Evolutionary conservation across 345 rosid genomes (phyloP).

Genomic region (Syzygium oleosum): DNA sequence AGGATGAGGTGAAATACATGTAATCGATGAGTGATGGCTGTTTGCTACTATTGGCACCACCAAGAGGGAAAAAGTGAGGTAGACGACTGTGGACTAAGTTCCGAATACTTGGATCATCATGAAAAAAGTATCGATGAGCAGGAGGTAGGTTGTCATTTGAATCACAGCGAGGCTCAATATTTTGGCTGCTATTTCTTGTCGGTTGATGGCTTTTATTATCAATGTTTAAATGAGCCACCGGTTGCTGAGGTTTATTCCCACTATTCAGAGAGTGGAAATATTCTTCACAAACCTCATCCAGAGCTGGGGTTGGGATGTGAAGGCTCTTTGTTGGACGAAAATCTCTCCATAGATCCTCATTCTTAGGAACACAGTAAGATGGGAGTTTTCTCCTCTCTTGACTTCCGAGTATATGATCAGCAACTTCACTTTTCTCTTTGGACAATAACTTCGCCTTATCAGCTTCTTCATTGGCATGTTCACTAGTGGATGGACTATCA

Average conservation of each 20-base stretch:
- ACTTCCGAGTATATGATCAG: not conserved
- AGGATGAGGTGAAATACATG: slow-evolving; percentile 29
- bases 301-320: slow-evolving; percentile 58
- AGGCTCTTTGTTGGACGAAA: slow-evolving; percentile 36
- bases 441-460: slow-evolving; percentile 9
- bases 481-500: slow-evolving; percentile 37
- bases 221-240: slow-evolving; percentile 2
- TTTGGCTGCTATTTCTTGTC: slow-evolving; percentile 6
- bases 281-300: slow-evolving; percentile 76
- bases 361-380: slow-evolving; percentile 6
- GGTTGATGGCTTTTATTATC: slow-evolving; percentile 2
- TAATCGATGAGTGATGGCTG: slow-evolving; percentile 48
- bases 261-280: slow-evolving; percentile 49
- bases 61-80: slow-evolving; percentile 64
- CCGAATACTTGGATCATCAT: slow-evolving; percentile 60
- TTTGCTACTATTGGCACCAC: slow-evolving; percentile 18
- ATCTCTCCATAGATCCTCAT: slow-evolving; percentile 60
- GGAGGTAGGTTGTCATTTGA: slow-evolving; percentile 44
- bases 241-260: slow-evolving; percentile 21
- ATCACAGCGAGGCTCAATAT: slow-evolving; percentile 25
- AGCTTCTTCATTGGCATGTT: slow-evolving; percentile 17
- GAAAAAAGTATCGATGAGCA: slow-evolving; percentile 68
- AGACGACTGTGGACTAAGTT: slow-evolving; percentile 44
- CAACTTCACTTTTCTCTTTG: slow-evolving; percentile 8
- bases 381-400: slow-evolving; percentile 21